Percentiles rank a stretch among this genome's conserved stretches.
Conservation (phyloP, 2,329 filamentous ascomycete species). For the Cryphonectria parasitica region DNA sequence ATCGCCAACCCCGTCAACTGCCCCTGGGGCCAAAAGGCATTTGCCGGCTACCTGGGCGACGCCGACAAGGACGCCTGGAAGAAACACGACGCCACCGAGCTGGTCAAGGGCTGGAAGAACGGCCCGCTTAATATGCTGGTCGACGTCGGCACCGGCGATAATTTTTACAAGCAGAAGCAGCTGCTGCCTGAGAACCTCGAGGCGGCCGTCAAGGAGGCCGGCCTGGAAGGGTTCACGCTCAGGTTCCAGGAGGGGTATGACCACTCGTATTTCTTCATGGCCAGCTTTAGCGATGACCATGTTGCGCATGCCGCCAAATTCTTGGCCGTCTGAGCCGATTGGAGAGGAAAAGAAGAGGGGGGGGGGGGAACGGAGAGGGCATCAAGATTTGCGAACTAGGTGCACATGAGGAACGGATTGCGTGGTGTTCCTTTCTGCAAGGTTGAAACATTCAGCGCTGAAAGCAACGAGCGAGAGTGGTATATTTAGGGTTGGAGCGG, state of each 20-base stretch:
- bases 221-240: conserved; percentile 72
- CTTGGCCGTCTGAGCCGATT: conserved; percentile 48
- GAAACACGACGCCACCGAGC: conserved; percentile 88
- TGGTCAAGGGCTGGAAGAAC: conserved; percentile 71
- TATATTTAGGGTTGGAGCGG: conserved; percentile 19
- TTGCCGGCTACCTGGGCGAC: conserved; percentile 84
- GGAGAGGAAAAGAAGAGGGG: background rate
- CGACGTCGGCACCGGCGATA: conserved; percentile 92
- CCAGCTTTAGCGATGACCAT: conserved; percentile 87
- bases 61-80: conserved; percentile 74
- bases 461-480: conserved; percentile 23
- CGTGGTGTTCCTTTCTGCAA: background rate
- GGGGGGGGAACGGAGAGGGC: no score
- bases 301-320: conserved; percentile 90
- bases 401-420: background rate
- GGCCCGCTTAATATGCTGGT: conserved; percentile 76
- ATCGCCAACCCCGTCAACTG: conserved; percentile 85
- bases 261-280: conserved; percentile 97
- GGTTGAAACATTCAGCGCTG: background rate
- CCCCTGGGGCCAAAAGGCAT: conserved; percentile 96
- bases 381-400: no score
- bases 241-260: conserved; percentile 93
- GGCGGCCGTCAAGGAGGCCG: conserved; percentile 75
- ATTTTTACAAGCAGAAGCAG: conserved; percentile 95
- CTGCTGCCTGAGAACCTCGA: conserved; percentile 92